Conservation (phyloP, 31 red algal genomes). For the Asparagopsis taxiformis region DNA sequence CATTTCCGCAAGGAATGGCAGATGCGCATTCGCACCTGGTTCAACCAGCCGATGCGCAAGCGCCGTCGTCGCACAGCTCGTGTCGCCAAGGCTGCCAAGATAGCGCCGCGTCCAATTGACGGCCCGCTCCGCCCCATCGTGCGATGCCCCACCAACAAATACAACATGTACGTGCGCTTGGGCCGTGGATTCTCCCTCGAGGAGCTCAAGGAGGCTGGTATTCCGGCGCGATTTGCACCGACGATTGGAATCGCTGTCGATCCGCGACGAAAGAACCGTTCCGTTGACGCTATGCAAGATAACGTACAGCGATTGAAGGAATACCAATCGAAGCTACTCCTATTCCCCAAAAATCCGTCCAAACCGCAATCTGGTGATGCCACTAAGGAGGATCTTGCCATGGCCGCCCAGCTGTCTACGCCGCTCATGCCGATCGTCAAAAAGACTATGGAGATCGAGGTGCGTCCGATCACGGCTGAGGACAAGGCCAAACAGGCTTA, state of each 20-base stretch:
- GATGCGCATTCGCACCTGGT: conserved; percentile 93
- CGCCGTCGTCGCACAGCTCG: conserved; percentile 83
- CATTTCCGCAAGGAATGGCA: conserved; percentile 99
- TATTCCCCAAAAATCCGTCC: conserved; percentile 86
- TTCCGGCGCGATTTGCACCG: conserved; percentile 60
- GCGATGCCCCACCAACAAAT: conserved; percentile 89
- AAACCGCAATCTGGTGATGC: conserved; percentile 87
- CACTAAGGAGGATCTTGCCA: conserved; percentile 66
- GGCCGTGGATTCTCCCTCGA: conserved; percentile 98
- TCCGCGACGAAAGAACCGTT: conserved; percentile 89
- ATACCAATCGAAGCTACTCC: conserved; percentile 89
- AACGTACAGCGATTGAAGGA: conserved; percentile 97
- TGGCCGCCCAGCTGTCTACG: conserved; percentile 61
- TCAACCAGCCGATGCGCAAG: conserved; percentile 99
- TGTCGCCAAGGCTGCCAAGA: conserved; percentile 77
- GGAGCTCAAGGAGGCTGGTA: conserved; percentile 92
- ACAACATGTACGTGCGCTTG: conserved; percentile 82
- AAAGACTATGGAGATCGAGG: conserved; percentile 34
- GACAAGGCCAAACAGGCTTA: conserved; percentile 69
- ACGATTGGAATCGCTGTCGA: conserved; percentile 98
- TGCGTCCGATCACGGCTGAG: conserved; percentile 86
- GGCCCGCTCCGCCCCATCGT: conserved; percentile 92
- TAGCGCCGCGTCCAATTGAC: conserved; percentile 86
- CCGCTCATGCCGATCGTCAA: conserved; percentile 78
- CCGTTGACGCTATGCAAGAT: conserved; percentile 75